These are phyloP conservation scores for Neurospora sp. DNA, from an alignment of 495 filamentous ascomycete species.

Conservation along the genomic window DNA sequence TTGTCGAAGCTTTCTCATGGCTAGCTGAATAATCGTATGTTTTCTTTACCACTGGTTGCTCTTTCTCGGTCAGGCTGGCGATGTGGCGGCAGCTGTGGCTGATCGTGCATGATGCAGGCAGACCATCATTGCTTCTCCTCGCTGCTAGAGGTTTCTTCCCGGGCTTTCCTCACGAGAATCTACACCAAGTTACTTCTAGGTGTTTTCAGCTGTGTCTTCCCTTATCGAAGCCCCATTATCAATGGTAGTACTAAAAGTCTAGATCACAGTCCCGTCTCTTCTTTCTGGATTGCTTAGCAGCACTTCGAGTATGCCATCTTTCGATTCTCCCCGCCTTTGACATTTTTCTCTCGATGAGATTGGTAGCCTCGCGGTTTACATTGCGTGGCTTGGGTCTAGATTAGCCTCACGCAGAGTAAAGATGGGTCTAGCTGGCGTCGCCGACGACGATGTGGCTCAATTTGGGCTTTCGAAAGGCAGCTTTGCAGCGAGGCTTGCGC, in stretches of 20 bases:
- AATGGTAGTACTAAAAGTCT: background rate
- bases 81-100: background rate
- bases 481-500: background rate
- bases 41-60: background rate
- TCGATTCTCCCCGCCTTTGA: background rate
- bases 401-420: background rate
- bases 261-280: background rate
- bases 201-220: background rate
- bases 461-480: background rate
- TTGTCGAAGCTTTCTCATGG: background rate
- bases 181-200: background rate
- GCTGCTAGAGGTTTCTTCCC: background rate
- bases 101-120: background rate
- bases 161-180: background rate
- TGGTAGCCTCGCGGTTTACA: background rate
- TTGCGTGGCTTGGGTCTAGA: background rate
- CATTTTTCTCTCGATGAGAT: background rate
- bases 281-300: background rate
- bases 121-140: background rate
- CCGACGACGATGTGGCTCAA: background rate
- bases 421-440: background rate
- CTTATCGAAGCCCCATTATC: background rate
- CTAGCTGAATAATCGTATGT: background rate
- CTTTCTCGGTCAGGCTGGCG: background rate
- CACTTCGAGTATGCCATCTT: background rate